A percentile compares a stretch with the other conserved stretches of the same genome.
These are phyloP conservation scores for Amoebophrya sp. DNA, from an alignment of 169 alveolate species.

Conservation along the genomic window DNA sequence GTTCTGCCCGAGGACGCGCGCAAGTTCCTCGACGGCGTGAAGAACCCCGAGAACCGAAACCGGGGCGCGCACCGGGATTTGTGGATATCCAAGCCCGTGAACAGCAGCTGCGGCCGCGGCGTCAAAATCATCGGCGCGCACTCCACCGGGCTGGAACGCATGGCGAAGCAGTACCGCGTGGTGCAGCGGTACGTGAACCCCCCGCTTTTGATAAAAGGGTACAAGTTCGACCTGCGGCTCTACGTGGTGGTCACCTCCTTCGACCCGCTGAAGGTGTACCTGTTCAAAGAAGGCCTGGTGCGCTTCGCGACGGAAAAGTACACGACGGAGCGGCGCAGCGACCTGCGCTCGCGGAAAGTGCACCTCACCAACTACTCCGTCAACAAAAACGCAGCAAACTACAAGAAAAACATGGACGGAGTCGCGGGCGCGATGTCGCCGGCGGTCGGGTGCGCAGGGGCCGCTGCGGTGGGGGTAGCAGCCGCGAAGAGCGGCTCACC, in stretches of 20 bases:
- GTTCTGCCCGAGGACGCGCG: background rate
- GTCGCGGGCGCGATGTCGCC: too few species aligned
- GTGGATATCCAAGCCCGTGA: background rate
- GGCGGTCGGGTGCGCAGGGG: too few species aligned
- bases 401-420: slow-evolving; percentile 40
- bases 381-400: slow-evolving; percentile 54
- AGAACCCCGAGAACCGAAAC: background rate
- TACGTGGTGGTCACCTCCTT: slow-evolving; percentile 73
- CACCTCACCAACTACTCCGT: slow-evolving; percentile 71
- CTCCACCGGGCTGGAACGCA: background rate
- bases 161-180: background rate
- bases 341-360: slow-evolving; percentile 42
- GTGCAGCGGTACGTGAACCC: background rate
- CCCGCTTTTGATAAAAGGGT: slow-evolving; percentile 79
- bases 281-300: slow-evolving; percentile 74
- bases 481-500: background rate
- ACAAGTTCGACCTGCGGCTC: slow-evolving; percentile 82
- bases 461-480: background rate
- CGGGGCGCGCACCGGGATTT: too few species aligned
- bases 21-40: background rate
- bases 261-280: slow-evolving; percentile 72
- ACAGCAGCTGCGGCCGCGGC: background rate
- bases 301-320: slow-evolving; percentile 72
- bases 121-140: background rate
- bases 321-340: background rate